Conservation (phyloP, 495 filamentous ascomycete genomes). For the Trichodelitschia bisporula region DNA sequence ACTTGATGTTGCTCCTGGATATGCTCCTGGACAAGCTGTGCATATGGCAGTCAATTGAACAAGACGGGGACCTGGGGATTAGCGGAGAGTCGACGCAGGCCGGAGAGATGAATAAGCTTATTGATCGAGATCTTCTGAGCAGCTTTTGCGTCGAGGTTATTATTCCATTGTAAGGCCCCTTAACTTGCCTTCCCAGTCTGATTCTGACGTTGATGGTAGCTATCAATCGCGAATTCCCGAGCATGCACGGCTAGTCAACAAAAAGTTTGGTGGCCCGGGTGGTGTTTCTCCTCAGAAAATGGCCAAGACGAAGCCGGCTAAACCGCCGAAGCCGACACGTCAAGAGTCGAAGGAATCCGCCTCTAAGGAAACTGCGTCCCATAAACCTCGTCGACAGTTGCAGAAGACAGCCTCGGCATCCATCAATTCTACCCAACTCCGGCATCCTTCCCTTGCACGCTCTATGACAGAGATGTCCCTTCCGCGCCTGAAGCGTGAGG, state of each 20-base stretch:
- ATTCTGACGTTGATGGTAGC: constrained; percentile 17
- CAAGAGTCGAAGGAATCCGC: too few relatives aligned
- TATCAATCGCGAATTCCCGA: constrained; percentile 68
- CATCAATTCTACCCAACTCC: too few relatives aligned
- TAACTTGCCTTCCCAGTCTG: constrained; percentile 6
- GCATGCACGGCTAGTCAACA: constrained; percentile 51
- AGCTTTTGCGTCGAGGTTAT: constrained; percentile 88
- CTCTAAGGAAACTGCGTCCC: too few relatives aligned
- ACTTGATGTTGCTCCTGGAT: constrained; percentile 45
- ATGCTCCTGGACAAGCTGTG: constrained; percentile 72
- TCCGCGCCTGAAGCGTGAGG: constrained; percentile 38
- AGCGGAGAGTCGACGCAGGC: too few relatives aligned
- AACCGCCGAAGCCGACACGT: too few relatives aligned
- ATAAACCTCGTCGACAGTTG: too few relatives aligned
- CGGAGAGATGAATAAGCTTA: too few relatives aligned
- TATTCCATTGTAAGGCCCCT: constrained; percentile 48
- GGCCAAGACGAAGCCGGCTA: constrained; percentile 20
- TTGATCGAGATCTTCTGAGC: constrained; percentile 34
- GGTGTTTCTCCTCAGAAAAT: constrained; percentile 35
- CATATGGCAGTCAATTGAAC: constrained; percentile 79
- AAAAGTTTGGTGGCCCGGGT: constrained; percentile 61
- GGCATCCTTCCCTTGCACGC: constrained; percentile 35
- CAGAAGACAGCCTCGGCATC: too few relatives aligned
- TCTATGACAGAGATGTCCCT: constrained; percentile 43
- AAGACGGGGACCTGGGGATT: constrained; percentile 19